phyloP scores from a whole-genome alignment of 1,284 basidiomycete species.

The Apiotrichum siamense region DNA sequence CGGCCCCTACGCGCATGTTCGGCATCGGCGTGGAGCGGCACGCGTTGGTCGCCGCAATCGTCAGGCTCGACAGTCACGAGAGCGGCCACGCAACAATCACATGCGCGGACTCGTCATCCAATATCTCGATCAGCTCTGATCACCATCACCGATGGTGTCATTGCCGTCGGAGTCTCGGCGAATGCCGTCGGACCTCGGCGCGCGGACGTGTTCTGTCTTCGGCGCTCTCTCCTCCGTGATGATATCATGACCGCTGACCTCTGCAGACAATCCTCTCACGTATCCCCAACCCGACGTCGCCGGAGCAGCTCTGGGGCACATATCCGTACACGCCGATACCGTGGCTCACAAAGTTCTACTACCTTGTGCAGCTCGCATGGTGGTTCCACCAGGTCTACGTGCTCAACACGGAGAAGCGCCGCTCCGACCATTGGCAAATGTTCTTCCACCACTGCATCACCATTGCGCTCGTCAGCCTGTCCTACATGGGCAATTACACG shows the following conservation, averaged over 20 bases:
- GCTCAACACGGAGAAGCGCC: constrained; percentile 83
- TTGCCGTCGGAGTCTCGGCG: too few relatives aligned
- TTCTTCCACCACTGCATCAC: constrained; percentile 92
- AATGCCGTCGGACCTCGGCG: too few relatives aligned
- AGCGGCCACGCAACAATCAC: too few relatives aligned
- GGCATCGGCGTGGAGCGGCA: too few relatives aligned
- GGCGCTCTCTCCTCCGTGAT: background rate
- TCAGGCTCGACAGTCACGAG: too few relatives aligned
- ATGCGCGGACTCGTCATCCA: too few relatives aligned
- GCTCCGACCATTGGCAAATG: constrained; percentile 95
- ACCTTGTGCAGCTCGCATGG: constrained; percentile 85
- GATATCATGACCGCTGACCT: background rate
- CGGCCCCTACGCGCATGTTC: too few relatives aligned
- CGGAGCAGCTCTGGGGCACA: constrained; percentile 65
- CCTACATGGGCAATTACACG: constrained; percentile 78
- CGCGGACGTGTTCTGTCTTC: background rate
- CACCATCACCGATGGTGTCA: too few relatives aligned
- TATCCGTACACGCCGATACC: constrained; percentile 79
- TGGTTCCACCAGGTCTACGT: constrained; percentile 89
- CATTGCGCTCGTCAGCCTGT: constrained; percentile 65
- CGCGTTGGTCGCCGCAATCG: too few relatives aligned
- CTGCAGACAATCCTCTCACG: constrained; percentile 69
- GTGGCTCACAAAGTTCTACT: constrained; percentile 79
- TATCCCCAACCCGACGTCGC: constrained; percentile 65
- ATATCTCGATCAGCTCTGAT: too few relatives aligned